These are phyloP conservation scores for Hypomyces perniciosus DNA, from an alignment of 2,329 filamentous ascomycete species.

Conservation along the genomic window DNA sequence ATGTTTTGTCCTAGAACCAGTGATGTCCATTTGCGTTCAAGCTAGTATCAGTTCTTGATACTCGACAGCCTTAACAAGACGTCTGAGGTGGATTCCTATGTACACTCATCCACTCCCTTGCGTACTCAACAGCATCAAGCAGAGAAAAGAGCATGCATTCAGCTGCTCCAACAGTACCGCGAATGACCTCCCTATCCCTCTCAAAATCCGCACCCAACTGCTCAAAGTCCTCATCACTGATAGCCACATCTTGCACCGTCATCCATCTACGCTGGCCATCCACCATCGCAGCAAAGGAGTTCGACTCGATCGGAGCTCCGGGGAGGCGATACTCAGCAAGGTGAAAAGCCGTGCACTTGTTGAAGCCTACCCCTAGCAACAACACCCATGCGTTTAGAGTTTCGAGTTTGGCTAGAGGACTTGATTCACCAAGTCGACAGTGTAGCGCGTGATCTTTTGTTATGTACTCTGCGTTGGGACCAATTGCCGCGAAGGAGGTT, in stretches of 20 bases:
- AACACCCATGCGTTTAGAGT: conserved; percentile 10
- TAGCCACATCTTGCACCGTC: conserved; percentile 5
- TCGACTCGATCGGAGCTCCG: not conserved
- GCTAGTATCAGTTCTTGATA: too few species aligned
- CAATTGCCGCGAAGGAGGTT: conserved; percentile 15
- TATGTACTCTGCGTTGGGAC: conserved; percentile 4
- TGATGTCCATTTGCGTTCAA: too few species aligned
- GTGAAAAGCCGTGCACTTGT: conserved; percentile 14
- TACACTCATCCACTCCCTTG: not conserved
- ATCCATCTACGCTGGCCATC: conserved; percentile 12
- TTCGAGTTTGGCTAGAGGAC: conserved; percentile 6
- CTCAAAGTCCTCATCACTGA: conserved; percentile 11
- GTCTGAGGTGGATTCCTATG: not conserved
- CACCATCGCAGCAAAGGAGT: conserved; percentile 12
- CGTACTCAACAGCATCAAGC: not conserved
- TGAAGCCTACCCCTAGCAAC: conserved; percentile 12
- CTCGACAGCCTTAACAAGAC: too few species aligned
- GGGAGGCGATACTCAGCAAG: conserved; percentile 12
- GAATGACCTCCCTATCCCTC: not conserved
- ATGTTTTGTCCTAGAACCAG: too few species aligned
- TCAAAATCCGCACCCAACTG: conserved; percentile 5
- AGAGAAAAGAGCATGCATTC: not conserved
- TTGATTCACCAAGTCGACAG: conserved; percentile 5
- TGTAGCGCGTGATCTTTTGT: not conserved
- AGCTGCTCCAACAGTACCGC: not conserved